phyloP scores from a whole-genome alignment of 1,284 basidiomycete species.

The Coriolopsis trogii region DNA sequence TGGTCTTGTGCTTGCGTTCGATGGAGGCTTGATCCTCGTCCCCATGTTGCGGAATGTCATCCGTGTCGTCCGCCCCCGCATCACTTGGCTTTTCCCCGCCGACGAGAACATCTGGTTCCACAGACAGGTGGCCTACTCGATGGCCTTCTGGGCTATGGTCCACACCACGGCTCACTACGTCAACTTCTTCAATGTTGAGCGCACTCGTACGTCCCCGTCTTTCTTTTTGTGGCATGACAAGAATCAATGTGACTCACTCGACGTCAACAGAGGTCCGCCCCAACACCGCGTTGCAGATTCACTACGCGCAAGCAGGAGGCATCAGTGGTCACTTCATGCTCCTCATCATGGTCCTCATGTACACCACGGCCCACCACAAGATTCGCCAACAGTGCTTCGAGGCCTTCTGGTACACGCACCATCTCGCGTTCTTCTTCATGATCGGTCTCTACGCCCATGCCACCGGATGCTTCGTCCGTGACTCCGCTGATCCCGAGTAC shows the following conservation, averaged over 20 bases:
- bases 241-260: constrained; percentile 10
- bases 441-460: constrained; percentile 86
- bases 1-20: constrained; percentile 81
- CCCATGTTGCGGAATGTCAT: constrained; percentile 88
- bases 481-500: constrained; percentile 70
- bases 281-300: constrained; percentile 75
- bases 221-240: background rate
- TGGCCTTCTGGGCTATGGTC: constrained; percentile 86
- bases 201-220: constrained; percentile 62
- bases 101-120: constrained; percentile 95
- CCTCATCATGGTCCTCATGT: constrained; percentile 86
- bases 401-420: constrained; percentile 93
- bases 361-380: constrained; percentile 82
- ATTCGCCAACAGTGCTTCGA: constrained; percentile 88
- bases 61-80: constrained; percentile 74
- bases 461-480: constrained; percentile 91
- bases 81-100: constrained; percentile 80
- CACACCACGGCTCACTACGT: constrained; percentile 91
- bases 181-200: constrained; percentile 88
- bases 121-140: constrained; percentile 86
- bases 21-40: constrained; percentile 81
- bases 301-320: constrained; percentile 84
- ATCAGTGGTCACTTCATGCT: constrained; percentile 92
- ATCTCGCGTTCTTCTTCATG: constrained; percentile 92
- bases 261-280: constrained; percentile 70